Evolutionary conservation across 2,329 filamentous ascomycete species (phyloP), one percentile per base, ranked within the genome.

Genomic region (Fusarium phyllophilum): DNA sequence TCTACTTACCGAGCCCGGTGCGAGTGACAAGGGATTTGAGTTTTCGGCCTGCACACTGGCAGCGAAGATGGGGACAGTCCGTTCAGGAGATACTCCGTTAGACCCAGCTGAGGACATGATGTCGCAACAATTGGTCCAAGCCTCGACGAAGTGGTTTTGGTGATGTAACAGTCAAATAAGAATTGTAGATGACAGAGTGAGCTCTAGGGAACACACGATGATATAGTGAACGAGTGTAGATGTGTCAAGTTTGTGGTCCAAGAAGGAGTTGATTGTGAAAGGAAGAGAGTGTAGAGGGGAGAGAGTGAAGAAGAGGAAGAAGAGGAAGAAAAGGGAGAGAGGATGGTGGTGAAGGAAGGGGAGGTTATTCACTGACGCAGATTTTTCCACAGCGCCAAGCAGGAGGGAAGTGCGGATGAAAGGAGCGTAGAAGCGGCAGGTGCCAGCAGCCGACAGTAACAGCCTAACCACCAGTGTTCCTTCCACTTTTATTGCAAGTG

Each of bases 101-200:
- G 76, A 73, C 51, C 78, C 77, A 36, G 78, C 62, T 57, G 78
- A 66, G 60, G 81, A 78, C 82, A 84, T 84, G 65, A 61, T 73
- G 33, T 44, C 54, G 41, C 52, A 60, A 44, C 38, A 34, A 34
- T 55, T 58, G 39, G 51, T 59, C 39, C 51, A 58, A 54, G 58
- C 44, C 48, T 67, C 29, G 61, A 63, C 39, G 52, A 38, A 60
- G 64, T 59, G 22, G 48, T 39, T 68, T 42, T 66, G 58, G 58
- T 52, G 56, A 72, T 41, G 48, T 55, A 52, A 57, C 44, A 64
- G 59, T 62, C 36, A 63, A 24, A 70, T 70, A 68, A 67, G 66
- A 72, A 79, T 56, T 65, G 78, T 78, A 78, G 73, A 75, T 70
- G 71, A 79, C 73, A 78, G 49, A 49, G 51, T 70, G 75, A 75